A percentile compares a stretch with the other conserved stretches of the same genome.
phyloP scores from a whole-genome alignment of 345 rosid species.

The Odontarrhena argentea region DNA sequence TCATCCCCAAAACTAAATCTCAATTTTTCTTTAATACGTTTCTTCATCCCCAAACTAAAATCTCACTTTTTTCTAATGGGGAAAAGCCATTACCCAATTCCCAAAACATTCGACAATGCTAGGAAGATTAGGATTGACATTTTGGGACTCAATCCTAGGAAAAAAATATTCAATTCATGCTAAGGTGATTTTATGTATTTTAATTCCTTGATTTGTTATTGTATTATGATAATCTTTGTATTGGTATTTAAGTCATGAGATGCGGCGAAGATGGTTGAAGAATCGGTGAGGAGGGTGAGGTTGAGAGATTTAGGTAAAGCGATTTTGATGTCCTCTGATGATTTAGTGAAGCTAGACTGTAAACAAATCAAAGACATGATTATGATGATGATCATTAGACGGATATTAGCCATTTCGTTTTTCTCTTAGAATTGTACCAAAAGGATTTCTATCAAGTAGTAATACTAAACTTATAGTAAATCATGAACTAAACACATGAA shows the following conservation, averaged over 20 bases:
- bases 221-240: too few species aligned
- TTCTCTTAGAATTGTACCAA: constrained; percentile 17
- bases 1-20: too few species aligned
- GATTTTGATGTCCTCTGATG: constrained; percentile 23
- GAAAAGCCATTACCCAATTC: too few species aligned
- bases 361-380: constrained; percentile 11
- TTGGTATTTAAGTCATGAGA: constrained; percentile 70
- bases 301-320: constrained; percentile 30
- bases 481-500: neutral
- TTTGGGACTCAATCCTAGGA: too few species aligned
- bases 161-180: too few species aligned
- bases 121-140: too few species aligned
- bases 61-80: too few species aligned
- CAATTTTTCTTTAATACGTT: too few species aligned
- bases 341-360: constrained; percentile 16
- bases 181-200: too few species aligned
- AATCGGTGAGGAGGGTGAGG: constrained; percentile 49
- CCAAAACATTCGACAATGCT: too few species aligned
- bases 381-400: constrained; percentile 25
- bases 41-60: too few species aligned
- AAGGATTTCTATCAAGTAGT: neutral
- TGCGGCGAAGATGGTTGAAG: constrained; percentile 46
- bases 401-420: constrained; percentile 31
- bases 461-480: neutral
- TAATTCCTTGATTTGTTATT: too few species aligned